These are phyloP conservation scores for Lipomyces yamadae DNA, from an alignment of 805 yeast genomes.

Conservation along the genomic window DNA sequence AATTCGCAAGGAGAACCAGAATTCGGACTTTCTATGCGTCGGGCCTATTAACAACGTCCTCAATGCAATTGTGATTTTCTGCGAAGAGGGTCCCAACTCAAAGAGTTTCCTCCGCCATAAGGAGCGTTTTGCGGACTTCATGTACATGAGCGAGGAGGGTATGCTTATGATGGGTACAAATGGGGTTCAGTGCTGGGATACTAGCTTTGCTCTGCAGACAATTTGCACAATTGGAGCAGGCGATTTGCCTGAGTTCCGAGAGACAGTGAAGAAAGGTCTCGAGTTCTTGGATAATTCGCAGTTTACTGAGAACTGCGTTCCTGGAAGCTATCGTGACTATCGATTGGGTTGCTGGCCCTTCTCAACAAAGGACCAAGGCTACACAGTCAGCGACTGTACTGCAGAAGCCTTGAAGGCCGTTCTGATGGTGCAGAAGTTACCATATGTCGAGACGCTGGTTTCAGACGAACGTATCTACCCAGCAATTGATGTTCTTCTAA, in stretches of 20 bases:
- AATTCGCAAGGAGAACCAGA: slow-evolving; percentile 71
- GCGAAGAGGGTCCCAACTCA: slow-evolving; percentile 74
- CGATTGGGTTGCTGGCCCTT: slow-evolving; percentile 95
- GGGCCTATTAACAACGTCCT: slow-evolving; percentile 95
- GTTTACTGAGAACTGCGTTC: slow-evolving; percentile 76
- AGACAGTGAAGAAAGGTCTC: slow-evolving; percentile 67
- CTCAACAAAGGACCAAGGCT: slow-evolving; percentile 94
- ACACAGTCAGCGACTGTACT: slow-evolving; percentile 95
- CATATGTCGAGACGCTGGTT: slow-evolving; percentile 46
- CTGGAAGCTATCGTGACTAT: slow-evolving; percentile 79
- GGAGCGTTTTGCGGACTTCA: slow-evolving; percentile 69
- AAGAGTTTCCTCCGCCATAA: slow-evolving; percentile 59
- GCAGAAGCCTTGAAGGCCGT: slow-evolving; percentile 95
- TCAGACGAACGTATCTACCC: slow-evolving; percentile 58
- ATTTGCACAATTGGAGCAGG: slow-evolving; percentile 79
- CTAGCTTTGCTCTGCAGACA: slow-evolving; percentile 87
- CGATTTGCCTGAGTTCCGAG: slow-evolving; percentile 65
- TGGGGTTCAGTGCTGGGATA: slow-evolving; percentile 98
- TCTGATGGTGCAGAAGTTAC: slow-evolving; percentile 80
- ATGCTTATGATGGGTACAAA: slow-evolving; percentile 95
- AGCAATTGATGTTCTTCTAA: slow-evolving; percentile 76
- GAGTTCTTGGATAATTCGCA: slow-evolving; percentile 80
- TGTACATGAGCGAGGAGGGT: slow-evolving; percentile 89
- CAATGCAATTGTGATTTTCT: slow-evolving; percentile 70
- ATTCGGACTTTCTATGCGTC: slow-evolving; percentile 81